Base-by-base conservation (phyloP, 164 flowering plant species). In the Magnolia officinalis region DNA sequence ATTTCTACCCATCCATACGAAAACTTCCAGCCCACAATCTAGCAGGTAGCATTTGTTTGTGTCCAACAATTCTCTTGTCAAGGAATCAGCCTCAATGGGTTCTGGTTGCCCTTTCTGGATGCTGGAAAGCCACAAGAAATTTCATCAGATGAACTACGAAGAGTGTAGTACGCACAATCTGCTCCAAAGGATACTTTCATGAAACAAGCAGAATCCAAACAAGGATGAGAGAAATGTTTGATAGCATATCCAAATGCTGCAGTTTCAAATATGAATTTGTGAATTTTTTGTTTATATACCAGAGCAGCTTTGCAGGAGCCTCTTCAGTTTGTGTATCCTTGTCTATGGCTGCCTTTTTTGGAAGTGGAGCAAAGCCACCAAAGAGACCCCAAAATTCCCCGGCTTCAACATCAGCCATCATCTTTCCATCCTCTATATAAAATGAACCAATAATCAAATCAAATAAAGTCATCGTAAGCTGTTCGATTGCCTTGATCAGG, bases 281-380 rank as follows among this genome's bases (percentile, higher is more conserved):
- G 23, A 63, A 63, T 26, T 26, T 26, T 26, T 26, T 26, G 0
- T 26, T 1, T 26, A 74, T 14, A 19, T 75, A 96, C 99, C 92
- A 23, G 63, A 86, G 84, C 37, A 94, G 84, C 81, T 88, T 89
- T 73, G 90, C 59, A 19, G 91, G 55, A 76, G 74, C 72, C 81
- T 81, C 81, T 71, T 83, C 89, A 26, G 50, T 64, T 70, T 75
- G 77, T 76, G 82, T 85, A 72, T 90, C 87, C 10, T 89, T 89
- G 14, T 87, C 88, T 78, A 65, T 67, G 37, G 88, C 83, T 50
- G 89, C 69, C 88, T 89, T 96, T 83, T 92, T 90, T 26, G 98
- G 97, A 76, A 96, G 91, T 29, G 99, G 99, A 81, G 98, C 99
- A 88, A 96, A 96, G 14, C 98, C 99, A 78, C 98, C 98, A 87